Base-by-base conservation (phyloP, 2,329 filamentous ascomycete genomes). In the Leptosphaerulina australis region DNA sequence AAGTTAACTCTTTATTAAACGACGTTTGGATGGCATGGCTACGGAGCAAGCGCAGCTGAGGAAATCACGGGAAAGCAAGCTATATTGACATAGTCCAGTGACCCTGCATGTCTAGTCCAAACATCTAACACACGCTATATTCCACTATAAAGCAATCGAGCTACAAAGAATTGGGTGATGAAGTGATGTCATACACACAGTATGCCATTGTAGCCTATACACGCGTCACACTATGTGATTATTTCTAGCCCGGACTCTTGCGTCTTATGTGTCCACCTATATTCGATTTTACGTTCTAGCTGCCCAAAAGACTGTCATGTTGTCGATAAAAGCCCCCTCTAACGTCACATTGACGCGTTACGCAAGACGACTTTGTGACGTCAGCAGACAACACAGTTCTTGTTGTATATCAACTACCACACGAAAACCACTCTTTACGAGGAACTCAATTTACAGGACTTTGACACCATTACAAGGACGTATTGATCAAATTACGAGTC, bases 361-460 rank as follows among this genome's bases (percentile, higher is more conserved):
- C n/a, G n/a, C n/a, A n/a, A n/a, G n/a, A 36, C 50, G 48, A 34
- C 14, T 30, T 44, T 22, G 55, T 68, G 65, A 65, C 65, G 65
- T 68, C 65, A 66, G 56, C 29, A 24, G 34, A 37, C 50, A 44
- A 30, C 29, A 31, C 41, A 35, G 52, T 57, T 39, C 41, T 53
- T 52, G 52, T 24, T 30, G 36, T 36, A 61, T 62, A 53, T 58
- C 31, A 62, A 53, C 36, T 50, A 50, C 37, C 24, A 33, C 44
- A 30, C 28, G 35, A 26, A 53, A 24, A 22, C 40, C 35, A 34
- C 31, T 43, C 46, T 26, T 50, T 43, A 44, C 17, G 44, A 31
- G 7, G 3, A 18, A 28, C 22, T 14, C 26, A 31, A 11, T 28
- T 15, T 21, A 12, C 25, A 43, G 17, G 28, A 50, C 28, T 45